Base-by-base conservation (phyloP, 2,329 filamentous ascomycete genomes). In the Fusarium succisae region DNA sequence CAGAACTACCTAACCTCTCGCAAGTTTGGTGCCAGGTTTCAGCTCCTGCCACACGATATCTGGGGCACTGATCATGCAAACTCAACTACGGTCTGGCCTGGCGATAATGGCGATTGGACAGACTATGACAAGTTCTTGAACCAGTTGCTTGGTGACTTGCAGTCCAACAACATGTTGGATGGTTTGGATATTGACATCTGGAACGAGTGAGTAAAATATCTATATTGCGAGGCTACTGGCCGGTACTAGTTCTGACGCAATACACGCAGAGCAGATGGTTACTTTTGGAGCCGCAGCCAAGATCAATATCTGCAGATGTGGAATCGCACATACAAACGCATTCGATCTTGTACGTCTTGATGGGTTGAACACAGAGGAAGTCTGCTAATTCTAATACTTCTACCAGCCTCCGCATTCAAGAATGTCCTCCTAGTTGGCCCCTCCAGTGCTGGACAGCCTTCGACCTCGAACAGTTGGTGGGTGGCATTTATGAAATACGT, bases 391-490 rank as follows among this genome's bases (percentile, higher is more conserved):
- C 18, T 11, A 8, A 8, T 11, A 5, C 13, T 47, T 15, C 13
- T 15, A 22, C 20, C 13, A 60, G 57, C 57, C 26, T 41, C 57
- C 4, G 44, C 57, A 30, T 60, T 60, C 5, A 30, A 51, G 1
- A 51, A 51, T 1, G 57, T 51, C 13, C 24, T 1, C 3, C 26
- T 60, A 4, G 57, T 60, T 15, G 57, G 57, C 22, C 57, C 57
- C 20, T 60, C 57, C 17, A 60, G 57, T 51, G 35, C 44, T 32
- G 38, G 48, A 6, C 48, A 44, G 5, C 48, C 58, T 12, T 62
- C 44, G 5, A 62, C 58, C 38, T 62, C 58, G 5, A 62, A 55
- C 20, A 62, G n/a, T 30, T 62, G 58, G 58, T 62, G 58, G 58
- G 48, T 55, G 24, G 48, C 37, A 35, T 62, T 62, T 22, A 20